phyloP scores from a whole-genome alignment of 805 yeast genomes.

The Yamadazyma sp. region DNA sequence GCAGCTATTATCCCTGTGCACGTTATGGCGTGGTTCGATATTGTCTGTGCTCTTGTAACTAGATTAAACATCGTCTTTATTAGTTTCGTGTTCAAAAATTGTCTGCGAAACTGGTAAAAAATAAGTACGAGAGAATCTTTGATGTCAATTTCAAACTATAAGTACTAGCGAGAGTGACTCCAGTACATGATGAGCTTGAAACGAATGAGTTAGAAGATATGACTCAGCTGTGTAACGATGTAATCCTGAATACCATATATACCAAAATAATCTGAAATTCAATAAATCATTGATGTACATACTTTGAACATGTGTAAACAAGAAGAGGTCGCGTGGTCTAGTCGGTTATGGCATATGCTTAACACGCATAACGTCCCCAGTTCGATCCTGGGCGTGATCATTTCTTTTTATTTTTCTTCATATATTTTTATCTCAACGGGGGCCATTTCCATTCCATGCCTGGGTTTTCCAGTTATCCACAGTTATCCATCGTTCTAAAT shows the following conservation, averaged over 20 bases:
- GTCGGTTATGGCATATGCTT: conserved; percentile 99
- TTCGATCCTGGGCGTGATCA: conserved; percentile 99
- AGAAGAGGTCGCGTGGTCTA: conserved; percentile 69
- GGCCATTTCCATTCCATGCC: background rate
- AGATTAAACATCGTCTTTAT: conserved; percentile 31
- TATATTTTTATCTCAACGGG: background rate
- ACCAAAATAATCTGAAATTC: no score
- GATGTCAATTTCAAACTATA: no score
- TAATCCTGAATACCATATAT: no score
- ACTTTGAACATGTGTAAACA: no score
- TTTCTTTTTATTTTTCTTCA: conserved; percentile 26
- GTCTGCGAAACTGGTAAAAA: conserved; percentile 1
- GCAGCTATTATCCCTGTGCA: conserved; percentile 45
- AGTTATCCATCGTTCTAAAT: no score
- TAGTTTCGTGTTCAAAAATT: background rate
- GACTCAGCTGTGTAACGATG: no score
- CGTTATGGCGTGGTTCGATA: conserved; percentile 55
- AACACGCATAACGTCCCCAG: conserved; percentile 99
- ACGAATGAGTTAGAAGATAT: no score
- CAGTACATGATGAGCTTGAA: no score
- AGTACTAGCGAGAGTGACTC: no score
- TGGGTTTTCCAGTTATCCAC: no score
- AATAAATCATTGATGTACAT: no score
- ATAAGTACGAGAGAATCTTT: no score
- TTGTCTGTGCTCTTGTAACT: conserved; percentile 42